phyloP scores from a whole-genome alignment of 1,284 basidiomycete genomes.

The Ustilago bromivora region DNA sequence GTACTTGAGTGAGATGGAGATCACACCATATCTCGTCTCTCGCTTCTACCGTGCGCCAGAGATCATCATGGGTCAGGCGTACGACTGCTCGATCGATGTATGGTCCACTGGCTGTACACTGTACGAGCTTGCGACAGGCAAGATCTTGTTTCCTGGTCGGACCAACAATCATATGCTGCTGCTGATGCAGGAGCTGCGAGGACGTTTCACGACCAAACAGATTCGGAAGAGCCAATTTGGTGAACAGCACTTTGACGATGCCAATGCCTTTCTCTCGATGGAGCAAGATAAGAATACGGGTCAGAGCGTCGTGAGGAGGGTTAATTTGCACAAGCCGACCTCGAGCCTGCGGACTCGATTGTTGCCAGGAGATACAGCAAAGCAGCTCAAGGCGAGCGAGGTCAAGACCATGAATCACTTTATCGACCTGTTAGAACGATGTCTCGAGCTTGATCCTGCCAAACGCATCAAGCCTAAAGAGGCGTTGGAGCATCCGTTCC shows the following conservation, averaged over 20 bases:
- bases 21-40: slow-evolving; percentile 97
- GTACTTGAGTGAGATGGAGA: slow-evolving; percentile 92
- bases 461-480: slow-evolving; percentile 88
- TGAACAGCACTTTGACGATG: slow-evolving; percentile 91
- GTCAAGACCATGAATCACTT: slow-evolving; percentile 84
- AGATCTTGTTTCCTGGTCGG: slow-evolving; percentile 95
- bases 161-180: slow-evolving; percentile 97
- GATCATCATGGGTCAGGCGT: slow-evolving; percentile 95
- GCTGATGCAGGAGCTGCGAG: slow-evolving; percentile 85
- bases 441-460: slow-evolving; percentile 87
- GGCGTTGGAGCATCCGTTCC: slow-evolving; percentile 87
- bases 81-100: slow-evolving; percentile 91
- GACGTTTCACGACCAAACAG: slow-evolving; percentile 91
- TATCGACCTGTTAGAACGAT: slow-evolving; percentile 91
- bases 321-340: slow-evolving; percentile 85
- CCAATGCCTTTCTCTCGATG: slow-evolving; percentile 71
- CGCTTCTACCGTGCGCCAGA: slow-evolving; percentile 98
- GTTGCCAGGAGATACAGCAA: slow-evolving; percentile 79
- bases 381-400: slow-evolving; percentile 88
- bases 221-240: slow-evolving; percentile 94
- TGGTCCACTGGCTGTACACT: slow-evolving; percentile 99
- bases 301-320: slow-evolving; percentile 80
- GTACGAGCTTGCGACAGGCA: slow-evolving; percentile 97
- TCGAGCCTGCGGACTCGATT: slow-evolving; percentile 84
- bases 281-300: slow-evolving; percentile 64